Base-by-base conservation (phyloP, 371 early-diverging fungal genomes). In the Mortierella sp. region DNA sequence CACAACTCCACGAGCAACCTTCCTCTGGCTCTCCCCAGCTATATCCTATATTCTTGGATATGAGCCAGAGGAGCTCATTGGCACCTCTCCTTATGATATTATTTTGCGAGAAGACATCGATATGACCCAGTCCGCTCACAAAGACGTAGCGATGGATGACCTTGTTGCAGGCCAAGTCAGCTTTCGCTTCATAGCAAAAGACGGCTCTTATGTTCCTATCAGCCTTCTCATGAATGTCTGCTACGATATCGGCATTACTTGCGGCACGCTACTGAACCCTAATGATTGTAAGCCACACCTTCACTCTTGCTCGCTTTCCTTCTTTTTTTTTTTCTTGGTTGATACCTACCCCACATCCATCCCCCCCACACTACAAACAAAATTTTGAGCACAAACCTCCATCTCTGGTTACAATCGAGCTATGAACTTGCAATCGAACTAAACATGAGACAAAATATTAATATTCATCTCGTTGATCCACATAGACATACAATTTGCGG, bases 181-280 rank as follows among this genome's bases (percentile, higher is more conserved):
- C 32, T 8, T 67, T 21, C 67, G 67, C 16, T 67, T 45, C 67
- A 40, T 4, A 22, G n/a, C 40, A 40, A 67, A 67, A 24, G 8
- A 67, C 28, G 59, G 59, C 21, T 8, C 19, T 19, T 33, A 38
- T 4, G 58, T 67, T 6, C 11, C 10, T 6, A 8, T 38, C 19
- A 43, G 16, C 11, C 15, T 32, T 32, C 24, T 67, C 24, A 21
- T 67, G 10, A 59, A 58, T 28, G 5, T 58, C 40, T 67, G 67
- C 59, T 67, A 67, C 32, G 67, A 67, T 19, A 58, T 67, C 33
- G 28, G 40, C n/a, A 45, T 67, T 36, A 41, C 16, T 36, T 58
- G 58, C 47, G 57, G 22, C 21, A 67, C 67, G 5, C 15, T 67
- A 3, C 15, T 67, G 13, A 47, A 45, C 19, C 7, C 22, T 5